Conservation (phyloP, 1,284 basidiomycete genomes). For the Apiotrichum gracile region DNA sequence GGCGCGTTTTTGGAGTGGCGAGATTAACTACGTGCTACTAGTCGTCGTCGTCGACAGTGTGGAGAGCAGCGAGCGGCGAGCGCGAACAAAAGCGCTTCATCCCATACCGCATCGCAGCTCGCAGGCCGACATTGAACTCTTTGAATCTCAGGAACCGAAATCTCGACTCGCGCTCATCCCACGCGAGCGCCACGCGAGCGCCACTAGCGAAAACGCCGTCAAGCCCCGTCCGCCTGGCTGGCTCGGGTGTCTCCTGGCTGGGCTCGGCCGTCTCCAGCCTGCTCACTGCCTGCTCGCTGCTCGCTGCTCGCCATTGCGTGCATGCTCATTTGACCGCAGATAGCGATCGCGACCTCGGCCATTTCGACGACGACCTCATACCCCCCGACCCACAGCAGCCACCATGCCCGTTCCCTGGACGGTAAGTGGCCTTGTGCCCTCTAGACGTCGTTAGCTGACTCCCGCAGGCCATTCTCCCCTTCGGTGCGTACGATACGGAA, state of each 20-base stretch:
- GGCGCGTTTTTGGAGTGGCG: neutral
- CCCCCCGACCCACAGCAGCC: neutral
- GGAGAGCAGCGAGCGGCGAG: neutral
- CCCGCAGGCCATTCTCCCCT: slow-evolving; percentile 71
- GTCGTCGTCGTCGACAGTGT: no score
- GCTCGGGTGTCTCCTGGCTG: neutral
- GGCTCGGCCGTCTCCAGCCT: neutral
- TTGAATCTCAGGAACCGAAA: neutral
- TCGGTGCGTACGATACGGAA: slow-evolving; percentile 55
- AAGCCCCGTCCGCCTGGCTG: neutral
- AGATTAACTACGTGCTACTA: no score
- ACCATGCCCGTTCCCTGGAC: slow-evolving; percentile 90
- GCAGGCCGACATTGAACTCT: neutral
- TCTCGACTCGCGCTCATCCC: neutral
- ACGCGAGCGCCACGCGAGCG: slow-evolving; percentile 1
- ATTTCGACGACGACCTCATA: neutral
- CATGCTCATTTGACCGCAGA: slow-evolving; percentile 7
- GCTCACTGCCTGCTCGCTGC: neutral
- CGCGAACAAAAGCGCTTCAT: neutral
- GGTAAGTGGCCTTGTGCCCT: slow-evolving; percentile 22
- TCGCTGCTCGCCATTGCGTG: neutral
- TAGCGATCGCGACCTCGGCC: neutral
- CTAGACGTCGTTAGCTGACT: neutral
- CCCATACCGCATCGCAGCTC: neutral
- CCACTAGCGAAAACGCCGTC: slow-evolving; percentile 6